phyloP scores from a whole-genome alignment of 140 eudicot species.

The Cichorium intybus region DNA sequence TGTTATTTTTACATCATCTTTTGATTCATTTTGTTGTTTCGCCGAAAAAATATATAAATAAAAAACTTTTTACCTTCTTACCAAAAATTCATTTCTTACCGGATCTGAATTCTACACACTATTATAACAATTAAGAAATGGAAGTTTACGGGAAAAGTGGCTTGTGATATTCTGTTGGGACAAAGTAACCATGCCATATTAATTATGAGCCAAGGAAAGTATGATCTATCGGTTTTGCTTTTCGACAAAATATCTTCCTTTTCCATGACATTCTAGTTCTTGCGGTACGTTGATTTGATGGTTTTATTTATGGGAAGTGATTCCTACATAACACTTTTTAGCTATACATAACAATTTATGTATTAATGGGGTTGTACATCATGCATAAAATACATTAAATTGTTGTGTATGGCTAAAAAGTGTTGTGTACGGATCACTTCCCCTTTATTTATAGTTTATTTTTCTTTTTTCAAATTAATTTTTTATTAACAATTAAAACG shows the following conservation, averaged over 20 bases:
- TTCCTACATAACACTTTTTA: too few species aligned
- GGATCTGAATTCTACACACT: neutral
- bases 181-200: slow-evolving; percentile 32
- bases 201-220: slow-evolving; percentile 18
- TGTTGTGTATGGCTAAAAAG: too few species aligned
- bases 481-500: neutral
- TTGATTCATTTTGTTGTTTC: too few species aligned
- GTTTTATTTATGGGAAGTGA: too few species aligned
- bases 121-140: neutral
- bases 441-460: neutral
- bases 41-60: too few species aligned
- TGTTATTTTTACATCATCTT: too few species aligned
- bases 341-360: too few species aligned
- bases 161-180: slow-evolving; percentile 25
- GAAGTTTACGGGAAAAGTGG: slow-evolving; percentile 3
- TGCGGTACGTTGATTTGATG: neutral
- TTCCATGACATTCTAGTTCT: neutral
- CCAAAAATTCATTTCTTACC: too few species aligned
- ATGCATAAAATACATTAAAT: too few species aligned
- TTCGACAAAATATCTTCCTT: neutral
- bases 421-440: too few species aligned
- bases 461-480: neutral
- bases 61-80: too few species aligned
- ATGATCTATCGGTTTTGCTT: slow-evolving; percentile 31
- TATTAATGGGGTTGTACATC: too few species aligned